Conservation (phyloP, 2,329 filamentous ascomycete species). For the Fusarium papillatum region DNA sequence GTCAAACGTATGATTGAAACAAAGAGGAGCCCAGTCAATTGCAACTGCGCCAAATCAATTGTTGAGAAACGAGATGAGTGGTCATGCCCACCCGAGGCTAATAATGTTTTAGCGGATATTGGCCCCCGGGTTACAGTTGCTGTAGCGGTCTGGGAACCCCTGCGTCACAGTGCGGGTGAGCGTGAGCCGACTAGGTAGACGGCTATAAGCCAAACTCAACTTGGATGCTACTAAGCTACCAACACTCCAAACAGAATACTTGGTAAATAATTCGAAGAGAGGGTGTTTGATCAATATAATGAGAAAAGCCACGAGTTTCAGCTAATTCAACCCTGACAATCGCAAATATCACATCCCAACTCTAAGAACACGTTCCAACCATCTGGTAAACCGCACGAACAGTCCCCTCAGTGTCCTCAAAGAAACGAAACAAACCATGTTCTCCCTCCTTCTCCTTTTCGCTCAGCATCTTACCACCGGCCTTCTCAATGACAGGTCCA, state of each 20-base stretch:
- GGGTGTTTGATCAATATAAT: neutral
- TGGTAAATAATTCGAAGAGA: neutral
- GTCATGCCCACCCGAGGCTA: neutral
- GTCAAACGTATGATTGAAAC: neutral
- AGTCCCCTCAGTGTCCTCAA: constrained; percentile 49
- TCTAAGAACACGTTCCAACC: neutral
- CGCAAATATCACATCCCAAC: neutral
- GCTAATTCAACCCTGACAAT: neutral
- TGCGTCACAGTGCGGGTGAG: neutral
- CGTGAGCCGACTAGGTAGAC: neutral
- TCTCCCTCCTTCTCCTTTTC: constrained; percentile 44
- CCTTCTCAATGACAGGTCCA: constrained; percentile 40
- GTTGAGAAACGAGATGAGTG: neutral
- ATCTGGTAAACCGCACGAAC: constrained; percentile 48
- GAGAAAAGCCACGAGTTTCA: neutral
- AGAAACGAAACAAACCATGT: constrained; percentile 45
- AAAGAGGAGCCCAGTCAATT: neutral
- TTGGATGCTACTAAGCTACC: neutral
- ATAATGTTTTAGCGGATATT: neutral
- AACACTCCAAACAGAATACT: neutral
- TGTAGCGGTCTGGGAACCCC: neutral
- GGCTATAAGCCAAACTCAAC: constrained; percentile 1
- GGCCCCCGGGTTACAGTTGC: neutral
- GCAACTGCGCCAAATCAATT: neutral
- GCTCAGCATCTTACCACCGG: constrained; percentile 47